phyloP scores from a whole-genome alignment of 2,329 filamentous ascomycete species.

The Teratosphaeria zuluensis region DNA sequence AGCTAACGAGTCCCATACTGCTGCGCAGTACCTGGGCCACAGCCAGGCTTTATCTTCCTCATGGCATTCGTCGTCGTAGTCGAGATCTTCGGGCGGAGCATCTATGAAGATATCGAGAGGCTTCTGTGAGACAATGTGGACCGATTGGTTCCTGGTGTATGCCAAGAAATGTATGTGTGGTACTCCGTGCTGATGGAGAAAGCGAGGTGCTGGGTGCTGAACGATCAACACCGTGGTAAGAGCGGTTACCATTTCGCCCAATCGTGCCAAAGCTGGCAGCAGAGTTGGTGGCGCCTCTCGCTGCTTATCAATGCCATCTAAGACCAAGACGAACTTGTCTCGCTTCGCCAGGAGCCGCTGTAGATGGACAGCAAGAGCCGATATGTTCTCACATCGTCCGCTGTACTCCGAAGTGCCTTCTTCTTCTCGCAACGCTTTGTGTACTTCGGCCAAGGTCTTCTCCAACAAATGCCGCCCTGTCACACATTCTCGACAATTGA shows the following conservation, averaged over 20 bases:
- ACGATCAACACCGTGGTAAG: conserved; percentile 71
- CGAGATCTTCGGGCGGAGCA: conserved; percentile 27
- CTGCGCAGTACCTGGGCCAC: conserved; percentile 71
- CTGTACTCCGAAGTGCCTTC: conserved; percentile 36
- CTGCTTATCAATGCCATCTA: conserved; percentile 81
- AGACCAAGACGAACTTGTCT: conserved; percentile 66
- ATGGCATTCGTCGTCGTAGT: conserved; percentile 39
- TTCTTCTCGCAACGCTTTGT: conserved; percentile 27
- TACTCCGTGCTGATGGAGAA: conserved; percentile 59
- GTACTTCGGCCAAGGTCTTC: conserved; percentile 49
- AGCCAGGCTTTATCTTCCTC: conserved; percentile 55
- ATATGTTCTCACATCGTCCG: conserved; percentile 67
- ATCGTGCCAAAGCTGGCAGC: conserved; percentile 66
- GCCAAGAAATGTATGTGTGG: conserved; percentile 75
- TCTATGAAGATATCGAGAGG: conserved; percentile 40
- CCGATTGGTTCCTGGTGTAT: conserved; percentile 71
- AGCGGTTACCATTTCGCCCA: conserved; percentile 76
- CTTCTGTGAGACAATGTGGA: conserved; percentile 60
- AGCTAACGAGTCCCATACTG: conserved; percentile 78
- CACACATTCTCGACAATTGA: conserved; percentile 67
- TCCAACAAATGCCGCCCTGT: conserved; percentile 70
- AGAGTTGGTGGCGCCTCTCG: conserved; percentile 70
- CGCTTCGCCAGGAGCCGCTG: conserved; percentile 49
- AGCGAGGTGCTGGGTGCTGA: conserved; percentile 57
- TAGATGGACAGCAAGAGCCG: conserved; percentile 65